phyloP scores from a whole-genome alignment of 345 rosid species.

The Reutealis trisperma region DNA sequence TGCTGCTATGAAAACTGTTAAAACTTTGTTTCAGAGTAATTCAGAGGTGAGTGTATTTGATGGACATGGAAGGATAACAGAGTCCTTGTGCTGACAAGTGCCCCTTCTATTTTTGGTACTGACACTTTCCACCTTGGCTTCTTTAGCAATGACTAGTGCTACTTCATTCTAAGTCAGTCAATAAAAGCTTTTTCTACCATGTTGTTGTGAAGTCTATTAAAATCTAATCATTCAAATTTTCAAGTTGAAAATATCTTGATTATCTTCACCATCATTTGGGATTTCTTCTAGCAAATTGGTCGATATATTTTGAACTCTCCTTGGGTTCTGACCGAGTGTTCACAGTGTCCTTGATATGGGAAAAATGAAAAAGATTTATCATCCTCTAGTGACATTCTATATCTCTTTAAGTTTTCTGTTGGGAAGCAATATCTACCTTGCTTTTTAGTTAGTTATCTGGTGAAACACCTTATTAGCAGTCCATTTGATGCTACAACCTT shows the following conservation, averaged over 20 bases:
- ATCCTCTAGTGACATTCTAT: background rate
- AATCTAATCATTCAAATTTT: too few relatives aligned
- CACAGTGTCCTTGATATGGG: background rate
- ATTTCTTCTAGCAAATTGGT: background rate
- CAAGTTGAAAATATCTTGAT: too few relatives aligned
- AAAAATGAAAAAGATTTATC: background rate
- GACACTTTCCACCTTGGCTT: background rate
- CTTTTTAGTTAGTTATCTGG: background rate
- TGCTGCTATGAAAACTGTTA: too few relatives aligned
- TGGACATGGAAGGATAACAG: background rate
- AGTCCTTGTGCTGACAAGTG: background rate
- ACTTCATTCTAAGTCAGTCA: too few relatives aligned
- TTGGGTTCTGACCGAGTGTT: too few relatives aligned
- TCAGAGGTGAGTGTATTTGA: background rate
- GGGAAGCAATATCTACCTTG: background rate
- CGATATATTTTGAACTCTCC: background rate
- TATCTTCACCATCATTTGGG: background rate
- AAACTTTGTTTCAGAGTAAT: too few relatives aligned
- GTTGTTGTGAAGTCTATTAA: too few relatives aligned
- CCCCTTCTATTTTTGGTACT: background rate
- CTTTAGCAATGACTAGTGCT: too few relatives aligned
- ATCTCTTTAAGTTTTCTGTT: background rate
- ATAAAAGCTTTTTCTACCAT: too few relatives aligned
- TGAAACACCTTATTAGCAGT: background rate
- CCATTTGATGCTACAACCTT: background rate